Evolutionary conservation across 495 filamentous ascomycete genomes (phyloP).

Genomic region (Aspergillus affinis): DNA sequence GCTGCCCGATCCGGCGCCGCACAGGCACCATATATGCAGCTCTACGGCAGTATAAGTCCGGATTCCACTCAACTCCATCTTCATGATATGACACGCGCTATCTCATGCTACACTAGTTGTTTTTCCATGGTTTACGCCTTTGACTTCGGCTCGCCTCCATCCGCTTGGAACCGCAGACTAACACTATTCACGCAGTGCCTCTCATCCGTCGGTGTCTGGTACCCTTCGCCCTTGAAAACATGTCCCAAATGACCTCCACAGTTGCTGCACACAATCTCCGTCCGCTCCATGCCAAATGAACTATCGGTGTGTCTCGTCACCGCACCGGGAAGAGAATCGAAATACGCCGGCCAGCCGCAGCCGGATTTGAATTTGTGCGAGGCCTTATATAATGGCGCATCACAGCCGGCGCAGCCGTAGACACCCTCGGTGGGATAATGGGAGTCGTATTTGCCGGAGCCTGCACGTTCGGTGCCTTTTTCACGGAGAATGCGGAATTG

Average conservation of each 20-base stretch:
- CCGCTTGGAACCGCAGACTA: constrained; percentile 78
- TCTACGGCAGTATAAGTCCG: background rate
- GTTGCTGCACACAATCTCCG: constrained; percentile 89
- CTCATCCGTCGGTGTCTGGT: constrained; percentile 87
- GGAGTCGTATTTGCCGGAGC: constrained; percentile 81
- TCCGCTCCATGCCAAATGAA: constrained; percentile 78
- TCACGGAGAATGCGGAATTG: constrained; percentile 91
- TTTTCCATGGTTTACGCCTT: constrained; percentile 26
- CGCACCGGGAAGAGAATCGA: constrained; percentile 86
- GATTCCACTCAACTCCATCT: background rate
- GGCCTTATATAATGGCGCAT: constrained; percentile 85
- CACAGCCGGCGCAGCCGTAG: constrained; percentile 84
- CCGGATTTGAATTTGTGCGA: constrained; percentile 92
- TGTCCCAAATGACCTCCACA: constrained; percentile 96
- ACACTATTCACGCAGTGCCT: constrained; percentile 96
- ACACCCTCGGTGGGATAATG: constrained; percentile 72
- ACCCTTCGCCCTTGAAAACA: constrained; percentile 96
- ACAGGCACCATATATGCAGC: constrained; percentile 16
- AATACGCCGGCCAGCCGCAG: constrained; percentile 98
- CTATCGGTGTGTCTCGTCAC: constrained; percentile 77
- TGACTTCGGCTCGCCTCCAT: constrained; percentile 43
- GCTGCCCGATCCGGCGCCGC: constrained; percentile 15
- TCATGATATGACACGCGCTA: background rate
- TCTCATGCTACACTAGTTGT: constrained; percentile 1
- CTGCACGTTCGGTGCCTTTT: constrained; percentile 84